Base-by-base conservation (phyloP, 768 basidiomycete genomes). In the Favolaschia claudopus region DNA sequence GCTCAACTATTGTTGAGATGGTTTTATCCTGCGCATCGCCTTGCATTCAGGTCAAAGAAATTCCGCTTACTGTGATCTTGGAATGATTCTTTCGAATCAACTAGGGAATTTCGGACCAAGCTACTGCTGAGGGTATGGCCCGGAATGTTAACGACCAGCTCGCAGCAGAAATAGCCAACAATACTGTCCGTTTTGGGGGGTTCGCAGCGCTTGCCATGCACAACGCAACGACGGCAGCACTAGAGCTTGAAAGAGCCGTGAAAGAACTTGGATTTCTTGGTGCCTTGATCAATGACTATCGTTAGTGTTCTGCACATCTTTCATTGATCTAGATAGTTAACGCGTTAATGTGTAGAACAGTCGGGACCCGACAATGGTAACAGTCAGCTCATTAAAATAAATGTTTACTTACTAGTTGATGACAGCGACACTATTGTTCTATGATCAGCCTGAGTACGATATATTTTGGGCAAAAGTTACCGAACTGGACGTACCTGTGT, bases 191-290 rank as follows among this genome's bases (percentile, higher is more conserved):
- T 9, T 79, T 80, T 40, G 77, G 77, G 7, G 77, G 66, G 5
- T 79, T 79, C 57, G 77, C 76, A 12, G 60, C 77, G 2, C 45
- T 80, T 5, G 68, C 78, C 3, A 80, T 79, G 79, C 77, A 79
- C 46, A 76, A 79, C 49, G 77, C 78, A n/a, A 72, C 75, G 4
- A 70, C 65, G 25, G 79, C 77, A 7, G 74, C 71, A 10, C 64
- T 69, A 24, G 79, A 80, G 40, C 66, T 80, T n/a, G 71, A 72
- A 10, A 75, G 78, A 27, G 45, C 76, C 1, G 74, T 79, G 9
- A 65, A 69, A 14, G 72, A 78, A 37, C 70, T 79, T 1, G 79
- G 79, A n/a, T 74, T 78, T 34, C 55, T 77, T 17, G 78, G 77
- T 10, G 77, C 72, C 10, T 55, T 79, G 50, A 27, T 79, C 22